Evolutionary conservation across 2,329 filamentous ascomycete species (phyloP).

Genomic region (Microdochium bolleyi): DNA sequence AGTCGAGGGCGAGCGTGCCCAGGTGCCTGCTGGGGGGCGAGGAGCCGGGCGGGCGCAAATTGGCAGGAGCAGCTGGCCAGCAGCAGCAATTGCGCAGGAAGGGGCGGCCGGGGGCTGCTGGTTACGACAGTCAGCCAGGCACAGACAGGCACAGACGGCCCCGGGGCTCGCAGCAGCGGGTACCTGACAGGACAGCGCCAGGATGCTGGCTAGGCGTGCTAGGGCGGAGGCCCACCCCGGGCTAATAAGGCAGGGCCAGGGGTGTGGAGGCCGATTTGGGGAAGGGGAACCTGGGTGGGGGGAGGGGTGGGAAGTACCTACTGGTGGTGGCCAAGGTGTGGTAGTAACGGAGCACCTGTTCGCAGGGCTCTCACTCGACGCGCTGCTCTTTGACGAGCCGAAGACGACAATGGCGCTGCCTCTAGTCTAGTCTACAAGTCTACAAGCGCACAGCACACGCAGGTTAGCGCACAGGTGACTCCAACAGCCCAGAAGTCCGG

Average conservation of each 20-base stretch:
- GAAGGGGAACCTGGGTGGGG: neutral
- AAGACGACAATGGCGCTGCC: too few relatives aligned
- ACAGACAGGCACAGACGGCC: neutral
- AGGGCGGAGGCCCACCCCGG: neutral
- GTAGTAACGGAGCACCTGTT: too few relatives aligned
- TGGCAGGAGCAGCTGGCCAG: neutral
- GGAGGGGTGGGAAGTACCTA: neutral
- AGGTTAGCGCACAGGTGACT: too few relatives aligned
- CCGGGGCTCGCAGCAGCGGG: neutral
- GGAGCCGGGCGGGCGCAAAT: neutral
- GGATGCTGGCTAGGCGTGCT: neutral
- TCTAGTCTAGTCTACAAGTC: too few relatives aligned
- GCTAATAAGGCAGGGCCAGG: neutral
- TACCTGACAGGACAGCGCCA: neutral
- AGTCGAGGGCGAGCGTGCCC: neutral
- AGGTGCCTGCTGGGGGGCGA: neutral
- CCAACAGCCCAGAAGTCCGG: too few relatives aligned
- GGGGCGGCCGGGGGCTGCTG: neutral
- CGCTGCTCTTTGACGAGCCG: too few relatives aligned
- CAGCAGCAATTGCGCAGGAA: neutral
- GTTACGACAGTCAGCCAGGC: neutral
- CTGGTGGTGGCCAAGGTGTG: neutral
- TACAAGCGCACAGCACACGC: too few relatives aligned
- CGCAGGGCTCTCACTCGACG: too few relatives aligned
- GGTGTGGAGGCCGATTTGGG: too few relatives aligned